phyloP scores from a whole-genome alignment of 768 basidiomycete species.

The Rhodosporidiobolus sp. region DNA sequence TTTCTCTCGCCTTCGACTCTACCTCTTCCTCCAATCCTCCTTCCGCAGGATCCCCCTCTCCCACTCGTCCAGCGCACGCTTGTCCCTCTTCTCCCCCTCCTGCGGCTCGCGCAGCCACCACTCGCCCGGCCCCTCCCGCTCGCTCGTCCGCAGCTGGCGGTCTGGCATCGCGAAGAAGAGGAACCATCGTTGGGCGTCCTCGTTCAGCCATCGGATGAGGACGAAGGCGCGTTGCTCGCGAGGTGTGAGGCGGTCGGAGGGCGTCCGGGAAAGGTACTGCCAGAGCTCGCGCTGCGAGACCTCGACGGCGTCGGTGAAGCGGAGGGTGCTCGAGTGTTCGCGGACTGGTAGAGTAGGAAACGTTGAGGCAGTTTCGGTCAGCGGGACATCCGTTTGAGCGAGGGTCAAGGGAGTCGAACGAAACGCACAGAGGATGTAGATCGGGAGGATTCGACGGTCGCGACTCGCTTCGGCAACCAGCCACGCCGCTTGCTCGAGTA shows the following conservation, averaged over 20 bases:
- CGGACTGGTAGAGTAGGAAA: background rate
- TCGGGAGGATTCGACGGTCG: background rate
- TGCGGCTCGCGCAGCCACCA: background rate
- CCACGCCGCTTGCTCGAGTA: background rate
- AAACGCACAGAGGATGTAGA: background rate
- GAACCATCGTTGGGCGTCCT: background rate
- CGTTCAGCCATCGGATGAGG: background rate
- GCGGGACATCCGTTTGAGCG: background rate
- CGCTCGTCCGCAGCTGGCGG: background rate
- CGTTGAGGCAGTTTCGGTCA: background rate
- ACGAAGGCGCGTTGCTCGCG: background rate
- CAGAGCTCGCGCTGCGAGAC: background rate
- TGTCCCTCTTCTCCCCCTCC: background rate
- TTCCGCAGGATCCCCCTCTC: background rate
- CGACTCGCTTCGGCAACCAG: background rate
- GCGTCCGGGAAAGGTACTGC: background rate
- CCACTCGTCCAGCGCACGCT: background rate
- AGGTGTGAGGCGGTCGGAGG: background rate
- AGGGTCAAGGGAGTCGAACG: background rate
- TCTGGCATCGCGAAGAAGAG: background rate
- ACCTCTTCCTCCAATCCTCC: background rate
- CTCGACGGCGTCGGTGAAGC: background rate
- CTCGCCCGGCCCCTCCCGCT: background rate
- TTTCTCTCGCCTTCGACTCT: background rate
- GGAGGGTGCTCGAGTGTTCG: background rate